Evolutionary conservation across 805 yeast species (phyloP), one percentile per base, ranked within the genome.

Genomic region (Metschnikowia rubicola): DNA sequence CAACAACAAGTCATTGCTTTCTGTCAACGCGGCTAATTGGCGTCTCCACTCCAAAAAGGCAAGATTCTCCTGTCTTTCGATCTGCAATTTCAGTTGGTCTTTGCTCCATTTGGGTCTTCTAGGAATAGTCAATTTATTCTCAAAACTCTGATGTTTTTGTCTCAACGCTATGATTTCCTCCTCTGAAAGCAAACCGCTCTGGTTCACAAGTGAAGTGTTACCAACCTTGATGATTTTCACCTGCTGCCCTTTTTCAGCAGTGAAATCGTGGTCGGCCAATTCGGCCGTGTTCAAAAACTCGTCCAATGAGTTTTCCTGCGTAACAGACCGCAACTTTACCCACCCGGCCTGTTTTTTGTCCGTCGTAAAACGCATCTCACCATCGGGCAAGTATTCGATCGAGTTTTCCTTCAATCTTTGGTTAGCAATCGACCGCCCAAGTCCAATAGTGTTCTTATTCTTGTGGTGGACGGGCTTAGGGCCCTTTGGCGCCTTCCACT

Each of bases 31-130:
- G 0, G 99, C 99, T 51, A 94, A 75, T 42, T 83, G 83, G 62
- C 98, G 77, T 71, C 99, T 81, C 99, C 99, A 94, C 30, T 87
- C 85, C 59, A 94, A 76, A 61, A 94, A 94, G 1, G 97, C 85
- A 53, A 88, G 87, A 59, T 86, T 88, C 69, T 94, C 99, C 56
- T 79, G 81, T 62, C 92, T 78, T 53, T 92, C 96, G 32, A 94
- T 78, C 67, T 90, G 87, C 35, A 75, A 74, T 53, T 83, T 83
- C 31, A 92, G 81, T 71, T 83, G 90, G 3, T 67, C 70, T 49
- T 77, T 77, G 45, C 73, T 78, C 99, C 99, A 94, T 38, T 70
- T 60, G 13, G 99, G 99, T 65, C 98, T 78, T 63, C 97, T 80
- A 38, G 99, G 99, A 46, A 94, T 92, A 8, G 85, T 89, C 59